These are phyloP conservation scores for Ophiosphaerella narmari DNA, from an alignment of 2,329 filamentous ascomycete genomes.

Conservation along the genomic window DNA sequence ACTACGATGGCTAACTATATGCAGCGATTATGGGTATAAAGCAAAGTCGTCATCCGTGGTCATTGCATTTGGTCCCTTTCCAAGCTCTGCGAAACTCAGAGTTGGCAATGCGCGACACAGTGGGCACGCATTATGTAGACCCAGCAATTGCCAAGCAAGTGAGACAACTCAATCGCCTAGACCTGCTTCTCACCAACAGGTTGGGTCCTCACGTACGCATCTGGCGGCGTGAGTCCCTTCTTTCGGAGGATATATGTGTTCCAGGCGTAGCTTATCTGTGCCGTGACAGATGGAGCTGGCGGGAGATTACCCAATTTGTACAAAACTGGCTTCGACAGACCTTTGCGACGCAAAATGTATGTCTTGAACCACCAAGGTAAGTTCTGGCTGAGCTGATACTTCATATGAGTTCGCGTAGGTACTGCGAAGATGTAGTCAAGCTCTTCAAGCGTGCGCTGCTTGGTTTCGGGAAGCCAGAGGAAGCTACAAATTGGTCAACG, in stretches of 20 bases:
- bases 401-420: conserved; percentile 47
- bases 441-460: conserved; percentile 55
- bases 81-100: no score
- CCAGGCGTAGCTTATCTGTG: conserved; percentile 25
- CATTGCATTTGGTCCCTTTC: no score
- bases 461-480: conserved; percentile 58
- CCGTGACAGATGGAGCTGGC: conserved; percentile 17
- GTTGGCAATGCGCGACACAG: no score
- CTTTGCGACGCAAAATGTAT: conserved; percentile 48
- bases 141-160: not conserved
- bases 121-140: no score
- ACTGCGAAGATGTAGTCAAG: conserved; percentile 58
- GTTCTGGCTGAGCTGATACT: conserved; percentile 34
- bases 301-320: conserved; percentile 44
- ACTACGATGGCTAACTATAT: conserved; percentile 3
- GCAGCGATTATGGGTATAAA: conserved; percentile 12
- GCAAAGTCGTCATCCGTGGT: not conserved
- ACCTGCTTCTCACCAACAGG: conserved; percentile 25
- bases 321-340: conserved; percentile 42
- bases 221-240: conserved; percentile 20
- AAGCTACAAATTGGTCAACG: conserved; percentile 46
- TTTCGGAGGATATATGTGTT: conserved; percentile 24
- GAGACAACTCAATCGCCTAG: not conserved
- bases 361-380: conserved; percentile 55
- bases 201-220: conserved; percentile 15